Percentiles rank a stretch among this genome's conserved stretches.
phyloP scores from a whole-genome alignment of 805 yeast genomes.

The Candida germanica region DNA sequence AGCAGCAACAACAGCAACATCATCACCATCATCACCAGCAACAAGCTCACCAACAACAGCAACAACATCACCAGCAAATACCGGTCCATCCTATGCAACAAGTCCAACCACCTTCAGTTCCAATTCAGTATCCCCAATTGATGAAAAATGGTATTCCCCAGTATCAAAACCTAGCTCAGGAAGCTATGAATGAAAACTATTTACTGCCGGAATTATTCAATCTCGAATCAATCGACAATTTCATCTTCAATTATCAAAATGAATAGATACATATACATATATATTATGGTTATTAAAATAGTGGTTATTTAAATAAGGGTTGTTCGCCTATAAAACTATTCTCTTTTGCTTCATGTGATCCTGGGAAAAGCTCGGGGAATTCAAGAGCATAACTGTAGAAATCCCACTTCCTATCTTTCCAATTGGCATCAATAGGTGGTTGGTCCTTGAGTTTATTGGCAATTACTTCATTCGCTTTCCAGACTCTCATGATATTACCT shows the following conservation, averaged over 20 bases:
- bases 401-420: slow-evolving; percentile 43
- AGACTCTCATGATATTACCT: slow-evolving; percentile 43
- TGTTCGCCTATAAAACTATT: not conserved
- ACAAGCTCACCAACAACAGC: not conserved
- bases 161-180: not conserved
- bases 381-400: slow-evolving; percentile 30
- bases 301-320: not conserved
- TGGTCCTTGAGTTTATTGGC: slow-evolving; percentile 18
- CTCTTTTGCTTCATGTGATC: slow-evolving; percentile 2
- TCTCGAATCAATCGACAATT: slow-evolving; percentile 7
- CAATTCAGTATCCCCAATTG: not conserved
- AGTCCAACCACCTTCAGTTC: not conserved
- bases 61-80: not conserved
- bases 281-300: too few relatives aligned
- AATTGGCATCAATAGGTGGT: slow-evolving; percentile 34
- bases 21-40: not conserved
- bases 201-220: slow-evolving; percentile 10
- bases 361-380: slow-evolving; percentile 37
- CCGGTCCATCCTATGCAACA: too few relatives aligned
- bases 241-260: slow-evolving; percentile 6
- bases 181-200: slow-evolving; percentile 2
- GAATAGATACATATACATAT: not conserved
- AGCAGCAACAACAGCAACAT: not conserved
- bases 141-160: not conserved
- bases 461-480: slow-evolving; percentile 38